A percentile compares a stretch with the other conserved stretches of the same genome.
Conservation (phyloP, 805 yeast genomes). For the Candida khao-thaluensis region DNA sequence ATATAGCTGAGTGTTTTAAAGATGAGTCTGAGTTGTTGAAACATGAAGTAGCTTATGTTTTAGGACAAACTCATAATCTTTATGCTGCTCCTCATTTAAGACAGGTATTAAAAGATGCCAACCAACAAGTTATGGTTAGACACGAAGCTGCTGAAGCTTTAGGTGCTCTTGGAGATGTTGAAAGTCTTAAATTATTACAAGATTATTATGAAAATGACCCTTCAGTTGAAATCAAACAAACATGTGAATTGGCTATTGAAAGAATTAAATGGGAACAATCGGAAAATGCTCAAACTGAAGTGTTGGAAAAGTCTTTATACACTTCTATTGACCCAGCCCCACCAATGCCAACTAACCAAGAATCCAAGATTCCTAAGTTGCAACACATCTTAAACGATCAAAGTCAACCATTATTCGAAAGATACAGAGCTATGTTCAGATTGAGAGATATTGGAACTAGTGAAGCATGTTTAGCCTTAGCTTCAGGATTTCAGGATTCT, state of each 20-base stretch:
- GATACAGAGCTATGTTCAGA: conserved; percentile 98
- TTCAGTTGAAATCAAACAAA: conserved; percentile 84
- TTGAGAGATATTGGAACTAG: conserved; percentile 91
- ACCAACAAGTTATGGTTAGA: conserved; percentile 93
- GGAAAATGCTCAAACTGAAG: conserved; percentile 62
- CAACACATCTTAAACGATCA: conserved; percentile 73
- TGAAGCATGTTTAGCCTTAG: conserved; percentile 90
- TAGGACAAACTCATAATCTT: conserved; percentile 90
- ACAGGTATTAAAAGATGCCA: conserved; percentile 59
- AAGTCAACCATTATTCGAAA: conserved; percentile 75
- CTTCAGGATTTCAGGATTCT: conserved; percentile 84
- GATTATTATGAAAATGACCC: conserved; percentile 73
- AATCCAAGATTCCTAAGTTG: conserved; percentile 63
- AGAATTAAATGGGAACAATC: conserved; percentile 92
- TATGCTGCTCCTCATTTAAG: conserved; percentile 75
- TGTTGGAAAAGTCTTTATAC: conserved; percentile 72
- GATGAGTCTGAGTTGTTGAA: conserved; percentile 87
- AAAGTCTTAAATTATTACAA: conserved; percentile 64
- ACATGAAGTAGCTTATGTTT: conserved; percentile 96
- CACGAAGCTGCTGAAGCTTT: conserved; percentile 99
- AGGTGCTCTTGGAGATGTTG: conserved; percentile 88
- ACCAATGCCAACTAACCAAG: conserved; percentile 67
- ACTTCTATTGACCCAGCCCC: conserved; percentile 98
- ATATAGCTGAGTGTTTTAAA: conserved; percentile 79
- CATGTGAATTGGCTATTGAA: conserved; percentile 95